Percentiles rank a stretch among this genome's conserved stretches.
Evolutionary conservation across 2,329 filamentous ascomycete species (phyloP).

Genomic region (Talaromyces sp.): DNA sequence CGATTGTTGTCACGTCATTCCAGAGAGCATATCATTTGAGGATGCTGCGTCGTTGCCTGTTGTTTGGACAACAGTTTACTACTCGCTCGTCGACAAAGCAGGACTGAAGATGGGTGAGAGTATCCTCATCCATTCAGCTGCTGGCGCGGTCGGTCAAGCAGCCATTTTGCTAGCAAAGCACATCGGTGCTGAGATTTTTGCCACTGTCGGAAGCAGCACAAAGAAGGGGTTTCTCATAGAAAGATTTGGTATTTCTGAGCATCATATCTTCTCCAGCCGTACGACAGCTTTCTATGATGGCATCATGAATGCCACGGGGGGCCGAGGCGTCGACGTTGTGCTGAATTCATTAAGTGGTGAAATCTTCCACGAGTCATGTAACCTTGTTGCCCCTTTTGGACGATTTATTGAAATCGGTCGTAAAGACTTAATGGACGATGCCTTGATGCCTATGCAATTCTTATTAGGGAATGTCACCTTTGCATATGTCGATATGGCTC

Average conservation of each 20-base stretch:
- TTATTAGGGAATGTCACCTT: background rate
- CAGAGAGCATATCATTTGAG: conserved; percentile 48
- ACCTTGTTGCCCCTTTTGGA: background rate
- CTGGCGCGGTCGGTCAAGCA: conserved; percentile 24
- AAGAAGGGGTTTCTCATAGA: conserved; percentile 22
- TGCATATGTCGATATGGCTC: background rate
- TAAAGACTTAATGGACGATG: background rate
- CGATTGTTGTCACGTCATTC: conserved; percentile 42
- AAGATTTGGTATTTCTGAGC: conserved; percentile 16
- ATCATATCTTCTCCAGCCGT: conserved; percentile 20
- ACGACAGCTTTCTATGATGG: conserved; percentile 11
- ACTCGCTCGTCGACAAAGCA: conserved; percentile 20
- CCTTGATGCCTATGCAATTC: background rate
- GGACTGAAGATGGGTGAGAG: conserved; percentile 23
- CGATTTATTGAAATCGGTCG: background rate
- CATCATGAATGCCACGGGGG: no score
- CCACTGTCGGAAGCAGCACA: conserved; percentile 20
- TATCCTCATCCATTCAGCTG: conserved; percentile 27
- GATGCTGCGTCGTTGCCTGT: conserved; percentile 57
- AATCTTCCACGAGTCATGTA: background rate
- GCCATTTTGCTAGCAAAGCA: conserved; percentile 27
- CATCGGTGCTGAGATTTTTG: conserved; percentile 23
- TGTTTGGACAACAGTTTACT: conserved; percentile 28
- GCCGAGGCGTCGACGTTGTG: no score
- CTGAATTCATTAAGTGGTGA: background rate